A percentile compares a stretch with the other conserved stretches of the same genome.
These are phyloP conservation scores for Pisolithus orientalis DNA, from an alignment of 768 basidiomycete genomes.

Conservation along the genomic window DNA sequence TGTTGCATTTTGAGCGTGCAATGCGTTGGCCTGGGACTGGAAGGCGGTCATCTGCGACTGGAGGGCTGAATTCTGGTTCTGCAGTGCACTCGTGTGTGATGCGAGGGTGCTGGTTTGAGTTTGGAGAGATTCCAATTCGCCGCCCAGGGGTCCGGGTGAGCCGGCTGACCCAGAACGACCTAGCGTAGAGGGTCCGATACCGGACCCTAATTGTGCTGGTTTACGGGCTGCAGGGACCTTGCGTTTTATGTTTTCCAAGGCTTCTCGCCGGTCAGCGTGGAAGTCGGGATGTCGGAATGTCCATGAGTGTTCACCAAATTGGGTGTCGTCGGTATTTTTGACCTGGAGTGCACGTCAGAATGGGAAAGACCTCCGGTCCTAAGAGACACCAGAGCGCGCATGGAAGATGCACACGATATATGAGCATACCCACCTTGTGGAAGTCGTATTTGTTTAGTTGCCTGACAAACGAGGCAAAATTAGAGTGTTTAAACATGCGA, in stretches of 20 bases:
- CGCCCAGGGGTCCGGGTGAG: conserved; percentile 21
- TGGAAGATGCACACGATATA: background rate
- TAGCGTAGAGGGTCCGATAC: conserved; percentile 18
- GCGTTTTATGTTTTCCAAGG: conserved; percentile 62
- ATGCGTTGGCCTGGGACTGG: conserved; percentile 23
- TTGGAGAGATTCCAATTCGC: conserved; percentile 24
- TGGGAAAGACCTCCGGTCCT: too few species aligned
- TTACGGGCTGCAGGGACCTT: conserved; percentile 41
- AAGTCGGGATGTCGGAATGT: conserved; percentile 51
- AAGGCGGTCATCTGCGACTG: conserved; percentile 25
- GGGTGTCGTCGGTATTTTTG: conserved; percentile 79
- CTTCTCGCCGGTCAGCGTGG: conserved; percentile 45
- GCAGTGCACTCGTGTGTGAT: conserved; percentile 25
- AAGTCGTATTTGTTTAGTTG: conserved; percentile 97
- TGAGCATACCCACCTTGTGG: conserved; percentile 58
- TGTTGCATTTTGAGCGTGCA: conserved; percentile 30
- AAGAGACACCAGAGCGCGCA: background rate
- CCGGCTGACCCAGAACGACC: conserved; percentile 17
- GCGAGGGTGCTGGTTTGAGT: conserved; percentile 22
- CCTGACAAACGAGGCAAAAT: conserved; percentile 88
- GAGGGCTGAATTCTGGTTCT: conserved; percentile 22
- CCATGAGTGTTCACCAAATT: conserved; percentile 57
- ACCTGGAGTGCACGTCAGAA: conserved; percentile 32
- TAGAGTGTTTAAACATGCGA: conserved; percentile 91
- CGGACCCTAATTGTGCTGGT: conserved; percentile 16